Percentiles rank a stretch among this genome's conserved stretches.
phyloP scores from a whole-genome alignment of 208 protist species.

The Trypanosoma avium region DNA sequence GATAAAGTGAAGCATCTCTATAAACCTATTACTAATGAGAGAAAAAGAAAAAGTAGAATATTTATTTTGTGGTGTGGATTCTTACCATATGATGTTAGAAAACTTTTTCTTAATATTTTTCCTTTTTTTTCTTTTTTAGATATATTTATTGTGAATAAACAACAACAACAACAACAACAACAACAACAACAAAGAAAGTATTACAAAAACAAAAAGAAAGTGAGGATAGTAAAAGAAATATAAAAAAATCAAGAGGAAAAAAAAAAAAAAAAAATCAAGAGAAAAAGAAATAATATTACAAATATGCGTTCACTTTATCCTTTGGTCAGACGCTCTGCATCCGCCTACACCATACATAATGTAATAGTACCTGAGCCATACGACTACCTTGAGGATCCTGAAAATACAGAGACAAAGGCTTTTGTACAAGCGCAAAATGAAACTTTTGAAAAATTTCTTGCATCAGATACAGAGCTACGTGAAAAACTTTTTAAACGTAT shows the following conservation, averaged over 20 bases:
- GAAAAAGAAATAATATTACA: no score
- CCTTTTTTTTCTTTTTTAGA: no score
- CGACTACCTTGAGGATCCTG: slow-evolving; percentile 92
- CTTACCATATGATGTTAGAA: no score
- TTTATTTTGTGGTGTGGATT: no score
- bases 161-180: no score
- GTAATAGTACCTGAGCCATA: slow-evolving; percentile 86
- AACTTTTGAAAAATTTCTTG: slow-evolving; percentile 68
- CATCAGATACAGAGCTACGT: slow-evolving; percentile 38
- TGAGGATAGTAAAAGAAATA: slow-evolving; percentile 1
- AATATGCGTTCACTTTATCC: slow-evolving; percentile 54
- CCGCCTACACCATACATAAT: slow-evolving; percentile 74
- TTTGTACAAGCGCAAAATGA: slow-evolving; percentile 89
- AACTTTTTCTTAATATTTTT: no score
- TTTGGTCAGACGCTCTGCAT: slow-evolving; percentile 45
- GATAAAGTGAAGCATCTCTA: no score
- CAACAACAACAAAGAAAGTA: no score
- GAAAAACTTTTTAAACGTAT: slow-evolving; percentile 63
- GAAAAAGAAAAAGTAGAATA: no score
- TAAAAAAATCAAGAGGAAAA: not conserved
- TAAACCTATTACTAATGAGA: no score
- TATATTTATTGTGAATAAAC: no score
- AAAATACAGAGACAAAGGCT: slow-evolving; percentile 77
- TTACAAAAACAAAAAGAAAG: no score
- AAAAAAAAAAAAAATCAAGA: not conserved